Base-by-base conservation (phyloP, 2,329 filamentous ascomycete species). In the Leptographium flavum region DNA sequence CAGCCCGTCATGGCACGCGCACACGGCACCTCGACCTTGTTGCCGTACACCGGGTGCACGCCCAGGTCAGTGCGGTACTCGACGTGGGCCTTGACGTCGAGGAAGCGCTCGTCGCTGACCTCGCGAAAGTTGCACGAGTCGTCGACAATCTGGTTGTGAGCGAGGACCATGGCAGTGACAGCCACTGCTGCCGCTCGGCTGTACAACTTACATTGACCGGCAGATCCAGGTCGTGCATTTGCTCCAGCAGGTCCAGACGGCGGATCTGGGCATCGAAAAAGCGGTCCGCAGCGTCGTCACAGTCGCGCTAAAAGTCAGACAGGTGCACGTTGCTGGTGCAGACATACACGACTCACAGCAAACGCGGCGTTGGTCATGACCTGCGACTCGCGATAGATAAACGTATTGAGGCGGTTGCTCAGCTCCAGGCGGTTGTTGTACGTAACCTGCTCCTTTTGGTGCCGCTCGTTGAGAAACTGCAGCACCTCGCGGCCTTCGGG, bases 401-500 rank as follows among this genome's bases (percentile, higher is more conserved):
- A 43, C 14, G 45, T 27, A 13, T 45, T 50, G 27, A 52, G 44
- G 8, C 28, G 33, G 6, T 23, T 33, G 35, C 58, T 49, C 21
- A 54, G 49, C 21, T 52, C 36, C 31, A 53, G 56, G 14, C 55
- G 54, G 38, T 52, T 51, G 35, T 54, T 41, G 41, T 50, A 41
- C 38, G 55, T 52, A 17, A 51, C 46, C 31, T 54, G 42, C 8
- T 50, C 47, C 14, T 58, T 53, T 13, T 55, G 49, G 36, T 69
- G 63, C 36, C 66, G 64, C 28, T 63, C 53, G 46, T 73, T 62
- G 13, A 86, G 66, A 49, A 74, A 65, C 4, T 62, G 57, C 52
- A 70, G 65, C 45, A 81, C 61, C 17, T 63, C 58, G 10, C 62
- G 52, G 58, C 75, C 76, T 55, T 79, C 74, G 7, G 66, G 63